These are phyloP conservation scores for Aureobasidium zeae DNA, from an alignment of 2,329 filamentous ascomycete species.

Conservation along the genomic window DNA sequence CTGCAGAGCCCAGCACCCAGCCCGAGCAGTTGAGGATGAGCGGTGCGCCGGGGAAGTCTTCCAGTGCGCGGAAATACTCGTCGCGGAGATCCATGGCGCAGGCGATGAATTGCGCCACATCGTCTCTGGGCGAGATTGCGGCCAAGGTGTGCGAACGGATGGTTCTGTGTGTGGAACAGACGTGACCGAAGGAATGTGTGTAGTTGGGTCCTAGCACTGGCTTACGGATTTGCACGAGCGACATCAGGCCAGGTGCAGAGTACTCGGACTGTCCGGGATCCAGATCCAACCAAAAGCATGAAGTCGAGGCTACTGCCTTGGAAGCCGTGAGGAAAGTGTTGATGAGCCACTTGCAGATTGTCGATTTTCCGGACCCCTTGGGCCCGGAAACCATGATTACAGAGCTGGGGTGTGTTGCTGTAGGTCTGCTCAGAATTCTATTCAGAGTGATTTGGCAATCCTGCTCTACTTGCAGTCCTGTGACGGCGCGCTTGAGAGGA, in stretches of 20 bases:
- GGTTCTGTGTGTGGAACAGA: constrained; percentile 16
- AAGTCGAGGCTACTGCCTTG: constrained; percentile 20
- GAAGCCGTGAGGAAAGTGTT: constrained; percentile 56
- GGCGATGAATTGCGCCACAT: constrained; percentile 56
- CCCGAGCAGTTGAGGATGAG: constrained; percentile 66
- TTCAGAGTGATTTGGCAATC: constrained; percentile 21
- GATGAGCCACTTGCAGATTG: constrained; percentile 56
- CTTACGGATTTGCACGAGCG: constrained; percentile 51
- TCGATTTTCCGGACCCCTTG: constrained; percentile 68
- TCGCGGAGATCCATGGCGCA: constrained; percentile 55
- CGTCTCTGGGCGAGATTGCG: constrained; percentile 54
- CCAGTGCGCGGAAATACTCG: constrained; percentile 44
- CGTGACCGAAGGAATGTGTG: constrained; percentile 44
- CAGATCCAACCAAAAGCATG: constrained; percentile 55
- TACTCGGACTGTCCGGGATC: constrained; percentile 74
- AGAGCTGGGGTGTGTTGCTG: constrained; percentile 45
- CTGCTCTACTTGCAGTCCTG: constrained; percentile 24
- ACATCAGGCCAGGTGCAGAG: constrained; percentile 58
- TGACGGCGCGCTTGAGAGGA: constrained; percentile 22
- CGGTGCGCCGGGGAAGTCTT: constrained; percentile 39
- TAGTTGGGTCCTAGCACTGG: constrained; percentile 61
- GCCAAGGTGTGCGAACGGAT: constrained; percentile 59
- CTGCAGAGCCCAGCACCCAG: constrained; percentile 62
- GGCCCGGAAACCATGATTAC: constrained; percentile 61
- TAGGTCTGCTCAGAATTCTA: constrained; percentile 18